A percentile compares a stretch with the other conserved stretches of the same genome.
phyloP scores from a whole-genome alignment of 2,329 filamentous ascomycete species.

The Aspergillus sp. region DNA sequence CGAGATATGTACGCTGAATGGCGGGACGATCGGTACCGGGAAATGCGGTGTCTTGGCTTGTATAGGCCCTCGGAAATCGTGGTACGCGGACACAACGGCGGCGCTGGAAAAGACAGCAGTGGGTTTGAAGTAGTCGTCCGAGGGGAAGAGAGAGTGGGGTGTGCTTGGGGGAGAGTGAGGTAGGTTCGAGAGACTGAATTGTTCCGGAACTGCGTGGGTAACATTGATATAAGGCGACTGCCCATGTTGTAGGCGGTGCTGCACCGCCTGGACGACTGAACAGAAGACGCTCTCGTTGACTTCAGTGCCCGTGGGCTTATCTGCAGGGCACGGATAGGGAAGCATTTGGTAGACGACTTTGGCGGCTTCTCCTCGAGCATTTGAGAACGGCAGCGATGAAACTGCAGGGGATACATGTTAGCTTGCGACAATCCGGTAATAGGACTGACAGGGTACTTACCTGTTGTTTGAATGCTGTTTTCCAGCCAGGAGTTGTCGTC shows the following conservation, averaged over 20 bases:
- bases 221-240: conserved; percentile 66
- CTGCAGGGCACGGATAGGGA: conserved; percentile 54
- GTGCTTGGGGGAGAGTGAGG: conserved; percentile 67
- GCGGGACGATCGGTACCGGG: conserved; percentile 63
- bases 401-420: conserved; percentile 28
- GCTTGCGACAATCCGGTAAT: neutral
- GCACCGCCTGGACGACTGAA: conserved; percentile 59
- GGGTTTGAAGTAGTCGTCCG: conserved; percentile 65
- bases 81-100: conserved; percentile 62
- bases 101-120: conserved; percentile 64
- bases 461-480: conserved; percentile 41
- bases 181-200: conserved; percentile 65
- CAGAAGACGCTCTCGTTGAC: conserved; percentile 53
- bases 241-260: conserved; percentile 54
- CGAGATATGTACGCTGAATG: conserved; percentile 63
- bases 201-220: conserved; percentile 65
- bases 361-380: conserved; percentile 49
- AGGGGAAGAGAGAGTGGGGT: conserved; percentile 52
- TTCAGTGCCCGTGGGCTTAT: conserved; percentile 35
- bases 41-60: conserved; percentile 47
- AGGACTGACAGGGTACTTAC: conserved; percentile 31
- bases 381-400: conserved; percentile 45
- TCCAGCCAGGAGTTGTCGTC: conserved; percentile 43
- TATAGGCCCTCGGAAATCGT: conserved; percentile 56
- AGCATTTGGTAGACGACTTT: conserved; percentile 65